These are phyloP conservation scores for Ascosphaera apis DNA, from an alignment of 2,329 filamentous ascomycete species.

Conservation along the genomic window DNA sequence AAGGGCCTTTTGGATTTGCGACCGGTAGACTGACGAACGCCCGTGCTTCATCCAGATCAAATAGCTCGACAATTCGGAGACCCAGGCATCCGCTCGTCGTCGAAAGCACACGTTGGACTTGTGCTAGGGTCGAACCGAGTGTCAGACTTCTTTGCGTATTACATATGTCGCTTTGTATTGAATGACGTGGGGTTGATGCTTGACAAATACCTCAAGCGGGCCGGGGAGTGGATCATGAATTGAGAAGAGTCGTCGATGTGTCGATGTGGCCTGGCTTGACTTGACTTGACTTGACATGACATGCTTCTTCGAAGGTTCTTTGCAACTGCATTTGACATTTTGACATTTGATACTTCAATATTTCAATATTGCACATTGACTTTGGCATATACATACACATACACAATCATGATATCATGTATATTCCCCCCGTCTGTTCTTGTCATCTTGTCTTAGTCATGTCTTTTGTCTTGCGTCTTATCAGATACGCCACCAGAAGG, in stretches of 20 bases:
- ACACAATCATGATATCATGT: too few relatives aligned
- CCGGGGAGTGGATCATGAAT: conserved; percentile 51
- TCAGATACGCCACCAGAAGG: too few relatives aligned
- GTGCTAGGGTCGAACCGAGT: conserved; percentile 85
- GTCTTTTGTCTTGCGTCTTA: too few relatives aligned
- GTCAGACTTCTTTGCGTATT: conserved; percentile 94
- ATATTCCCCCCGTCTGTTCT: too few relatives aligned
- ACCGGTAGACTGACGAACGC: neutral
- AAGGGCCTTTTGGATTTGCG: too few relatives aligned
- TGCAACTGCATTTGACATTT: neutral
- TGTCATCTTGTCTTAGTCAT: too few relatives aligned
- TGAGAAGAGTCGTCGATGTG: neutral
- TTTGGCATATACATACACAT: too few relatives aligned
- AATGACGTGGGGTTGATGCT: conserved; percentile 62
- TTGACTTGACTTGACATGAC: too few relatives aligned
- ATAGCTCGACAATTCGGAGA: conserved; percentile 92
- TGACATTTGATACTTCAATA: too few relatives aligned
- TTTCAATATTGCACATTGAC: too few relatives aligned
- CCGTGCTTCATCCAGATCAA: conserved; percentile 40
- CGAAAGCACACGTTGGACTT: conserved; percentile 82
- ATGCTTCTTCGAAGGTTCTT: neutral
- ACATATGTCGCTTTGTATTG: conserved; percentile 85
- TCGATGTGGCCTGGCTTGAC: too few relatives aligned
- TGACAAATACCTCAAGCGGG: conserved; percentile 92
- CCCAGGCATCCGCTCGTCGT: conserved; percentile 72